Base-by-base conservation (phyloP, 1,139 yeast genomes). In the Keqinozyma sinolaborantium region DNA sequence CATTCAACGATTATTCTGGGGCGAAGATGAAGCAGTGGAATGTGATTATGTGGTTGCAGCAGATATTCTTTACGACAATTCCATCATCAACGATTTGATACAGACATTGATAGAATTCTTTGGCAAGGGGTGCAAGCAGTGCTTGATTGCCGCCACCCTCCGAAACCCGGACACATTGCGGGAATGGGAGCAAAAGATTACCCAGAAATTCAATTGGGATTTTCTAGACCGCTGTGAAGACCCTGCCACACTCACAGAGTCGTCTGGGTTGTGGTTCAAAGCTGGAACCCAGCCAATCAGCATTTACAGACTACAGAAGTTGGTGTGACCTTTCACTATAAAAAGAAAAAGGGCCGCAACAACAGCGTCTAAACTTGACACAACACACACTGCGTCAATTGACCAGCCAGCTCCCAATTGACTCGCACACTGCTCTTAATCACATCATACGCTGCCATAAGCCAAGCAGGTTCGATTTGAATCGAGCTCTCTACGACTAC, bases 51-150 rank as follows among this genome's bases (percentile, higher is more conserved):
- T 84, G 0, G 52, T 87, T 3, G 96, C 90, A 0, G 92, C 95
- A 0, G 96, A 87, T 53, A 85, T 88, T 18, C 86, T 96, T 0
- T 90, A 85, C 55, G 97, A 90, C 49, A 55, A 75, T 2, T 60
- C 73, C 3, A 64, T 78, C 2, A 66, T 84, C n/a, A 77, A 77
- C 0, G 58, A 58, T n/a, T 62, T 88, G 29, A 69, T 79, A 3
- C 40, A 50, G 3, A 72, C 83, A 8, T 52, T 87, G 2, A 40
- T 48, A 2, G 65, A 64, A 18, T 65, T 69, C 23, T 54, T 75
- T 26, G 39, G 37, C 0, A 36, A 34, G 4, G 66, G 68, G 4
- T 46, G 61, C 15, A 44, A 53, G 7, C 33, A 39, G 19, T 74
- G 75, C 3, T 44, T 73, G n/a, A 65, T 84, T 13, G 79, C 94